These are phyloP conservation scores for Stephanodiscus triporus DNA, from an alignment of 108 stramenopile species.

Conservation along the genomic window DNA sequence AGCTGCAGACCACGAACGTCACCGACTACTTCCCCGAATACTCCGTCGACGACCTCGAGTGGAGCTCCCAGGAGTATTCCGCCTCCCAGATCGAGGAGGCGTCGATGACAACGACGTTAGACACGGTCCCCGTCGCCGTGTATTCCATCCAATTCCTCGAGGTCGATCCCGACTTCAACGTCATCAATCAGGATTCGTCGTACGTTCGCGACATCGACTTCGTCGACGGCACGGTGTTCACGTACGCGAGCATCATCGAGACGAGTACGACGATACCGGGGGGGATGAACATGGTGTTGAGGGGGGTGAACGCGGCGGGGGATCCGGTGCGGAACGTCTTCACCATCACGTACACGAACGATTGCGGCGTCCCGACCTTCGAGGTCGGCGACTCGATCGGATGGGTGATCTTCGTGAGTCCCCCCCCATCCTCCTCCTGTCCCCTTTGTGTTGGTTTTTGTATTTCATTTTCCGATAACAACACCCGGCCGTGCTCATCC, in stretches of 20 bases:
- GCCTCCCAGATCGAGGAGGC: not conserved
- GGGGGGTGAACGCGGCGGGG: slow-evolving; percentile 28
- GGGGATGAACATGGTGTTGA: slow-evolving; percentile 41
- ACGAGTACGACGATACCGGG: slow-evolving; percentile 13
- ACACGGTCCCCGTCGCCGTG: slow-evolving; percentile 27
- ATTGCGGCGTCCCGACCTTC: slow-evolving; percentile 41
- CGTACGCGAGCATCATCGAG: slow-evolving; percentile 21
- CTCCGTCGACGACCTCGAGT: not conserved
- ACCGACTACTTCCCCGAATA: slow-evolving; percentile 7
- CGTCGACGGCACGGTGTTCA: slow-evolving; percentile 24
- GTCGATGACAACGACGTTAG: slow-evolving; percentile 3
- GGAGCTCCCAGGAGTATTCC: not conserved
- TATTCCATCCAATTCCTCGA: slow-evolving; percentile 50
- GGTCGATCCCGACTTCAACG: slow-evolving; percentile 26
- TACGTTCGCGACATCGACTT: slow-evolving; percentile 19
- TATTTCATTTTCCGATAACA: not conserved
- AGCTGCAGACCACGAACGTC: not conserved
- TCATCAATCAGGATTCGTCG: slow-evolving; percentile 32
- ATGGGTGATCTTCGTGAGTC: slow-evolving; percentile 50
- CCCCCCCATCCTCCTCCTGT: no score
- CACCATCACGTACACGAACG: slow-evolving; percentile 47
- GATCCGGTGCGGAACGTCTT: slow-evolving; percentile 39
- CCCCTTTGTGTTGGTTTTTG: not conserved
- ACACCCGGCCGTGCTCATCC: not conserved
- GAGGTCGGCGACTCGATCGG: slow-evolving; percentile 41